Base-by-base conservation (phyloP, 176 grass and related monocot genomes). In the Lolium rigidum region DNA sequence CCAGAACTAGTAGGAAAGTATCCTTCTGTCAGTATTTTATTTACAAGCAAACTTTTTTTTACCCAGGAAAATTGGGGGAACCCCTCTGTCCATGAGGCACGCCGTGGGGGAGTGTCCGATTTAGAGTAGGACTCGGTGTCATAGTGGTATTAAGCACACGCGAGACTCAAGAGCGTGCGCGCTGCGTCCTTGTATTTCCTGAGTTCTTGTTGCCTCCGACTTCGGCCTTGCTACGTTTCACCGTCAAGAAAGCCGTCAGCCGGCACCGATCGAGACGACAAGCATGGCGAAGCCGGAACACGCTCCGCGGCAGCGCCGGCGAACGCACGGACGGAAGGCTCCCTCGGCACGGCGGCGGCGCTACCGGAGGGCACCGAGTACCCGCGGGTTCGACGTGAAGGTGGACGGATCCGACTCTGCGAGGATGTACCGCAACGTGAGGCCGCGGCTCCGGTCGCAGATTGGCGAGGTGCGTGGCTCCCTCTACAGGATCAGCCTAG, bases 381-480 rank as follows among this genome's bases (percentile, higher is more conserved):
- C 57, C 35, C 24, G n/a, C 21, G 13, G 21, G 12, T 25, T 44
- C 4, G 77, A 63, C 77, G 58, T 63, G 28, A 71, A 44, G 66
- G 35, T 43, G 80, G 51, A 11, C 48, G 80, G 38, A 41, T 22
- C 54, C n/a, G 69, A n/a, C 38, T 46, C 10, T 13, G 64, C 39
- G 15, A 5, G 31, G 16, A 8, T 43, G n/a, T 41, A 6, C 46
- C 3, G 54, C 12, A 5, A 8, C n/a, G 70, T 20, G 86, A 76
- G 24, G 71, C 80, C 18, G 26, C 73, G 43, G 6, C 24, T 88
- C 72, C 62, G 13, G 62, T 88, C 73, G 24, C 62, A 83, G 80
- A 50, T 88, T 25, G 80, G 80, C 14, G 71, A 78, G 41, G 80
- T 78, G 25, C n/a, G 63, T 35, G 86, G 80, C 14, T 70, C 50